Conservation (phyloP, 1,139 yeast species). For the Debaryomyces psychrophilus region DNA sequence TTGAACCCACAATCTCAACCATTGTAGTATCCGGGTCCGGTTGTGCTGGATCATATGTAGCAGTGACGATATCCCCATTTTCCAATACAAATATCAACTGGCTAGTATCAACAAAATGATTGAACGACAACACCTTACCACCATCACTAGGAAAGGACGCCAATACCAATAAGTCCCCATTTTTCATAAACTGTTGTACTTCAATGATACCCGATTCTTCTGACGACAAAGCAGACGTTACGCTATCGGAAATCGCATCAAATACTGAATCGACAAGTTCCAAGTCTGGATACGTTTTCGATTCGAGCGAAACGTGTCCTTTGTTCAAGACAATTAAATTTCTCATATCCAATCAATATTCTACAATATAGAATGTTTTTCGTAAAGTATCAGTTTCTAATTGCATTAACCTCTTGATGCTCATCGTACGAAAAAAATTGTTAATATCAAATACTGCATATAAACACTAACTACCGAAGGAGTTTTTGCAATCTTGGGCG, state of each 20-base stretch:
- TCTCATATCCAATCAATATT: slow-evolving; percentile 42
- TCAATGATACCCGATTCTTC: slow-evolving; percentile 58
- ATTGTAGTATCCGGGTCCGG: slow-evolving; percentile 57
- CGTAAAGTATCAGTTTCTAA: background rate
- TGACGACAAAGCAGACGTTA: slow-evolving; percentile 69
- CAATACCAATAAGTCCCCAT: slow-evolving; percentile 54
- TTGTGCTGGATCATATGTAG: slow-evolving; percentile 56
- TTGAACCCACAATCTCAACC: slow-evolving; percentile 80
- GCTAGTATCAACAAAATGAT: slow-evolving; percentile 65
- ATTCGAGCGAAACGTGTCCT: slow-evolving; percentile 53
- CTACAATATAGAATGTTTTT: background rate
- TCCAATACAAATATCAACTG: slow-evolving; percentile 64
- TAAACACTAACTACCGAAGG: background rate
- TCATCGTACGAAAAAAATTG: slow-evolving; percentile 11
- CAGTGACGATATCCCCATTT: slow-evolving; percentile 70
- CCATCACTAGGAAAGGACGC: slow-evolving; percentile 55
- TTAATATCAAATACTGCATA: background rate
- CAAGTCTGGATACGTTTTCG: slow-evolving; percentile 63
- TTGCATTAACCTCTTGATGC: slow-evolving; percentile 5
- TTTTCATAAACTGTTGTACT: slow-evolving; percentile 57
- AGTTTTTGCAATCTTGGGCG: background rate
- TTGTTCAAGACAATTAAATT: slow-evolving; percentile 60
- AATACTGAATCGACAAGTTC: slow-evolving; percentile 63
- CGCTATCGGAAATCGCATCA: slow-evolving; percentile 73
- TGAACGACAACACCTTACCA: slow-evolving; percentile 47